Evolutionary conservation across 495 filamentous ascomycete species (phyloP).

Genomic region (Lophiotrema nucula): DNA sequence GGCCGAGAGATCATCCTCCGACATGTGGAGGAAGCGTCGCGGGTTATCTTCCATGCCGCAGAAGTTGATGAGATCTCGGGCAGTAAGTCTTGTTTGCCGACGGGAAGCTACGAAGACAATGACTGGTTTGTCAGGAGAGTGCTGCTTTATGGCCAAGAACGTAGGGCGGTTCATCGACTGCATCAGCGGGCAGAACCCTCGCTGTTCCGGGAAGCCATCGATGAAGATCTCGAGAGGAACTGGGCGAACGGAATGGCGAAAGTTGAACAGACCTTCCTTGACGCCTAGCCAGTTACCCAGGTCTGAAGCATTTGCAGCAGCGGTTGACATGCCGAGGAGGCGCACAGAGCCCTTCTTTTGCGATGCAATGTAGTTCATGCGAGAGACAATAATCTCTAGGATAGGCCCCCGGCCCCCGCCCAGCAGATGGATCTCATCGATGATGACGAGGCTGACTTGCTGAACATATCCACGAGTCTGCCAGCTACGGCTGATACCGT

Average conservation of each 20-base stretch:
- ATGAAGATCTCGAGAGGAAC: slow-evolving; percentile 96
- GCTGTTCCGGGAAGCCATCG: slow-evolving; percentile 92
- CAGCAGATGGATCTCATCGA: slow-evolving; percentile 96
- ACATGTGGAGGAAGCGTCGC: slow-evolving; percentile 86
- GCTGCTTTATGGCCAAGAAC: slow-evolving; percentile 91
- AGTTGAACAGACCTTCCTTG: slow-evolving; percentile 96
- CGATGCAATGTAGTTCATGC: slow-evolving; percentile 99
- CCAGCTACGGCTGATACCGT: slow-evolving; percentile 98
- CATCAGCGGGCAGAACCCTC: slow-evolving; percentile 97
- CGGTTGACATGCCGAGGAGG: slow-evolving; percentile 96
- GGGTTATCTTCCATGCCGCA: slow-evolving; percentile 99
- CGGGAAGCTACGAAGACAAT: slow-evolving; percentile 98
- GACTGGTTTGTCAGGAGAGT: slow-evolving; percentile 93
- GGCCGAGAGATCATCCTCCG: slow-evolving; percentile 86
- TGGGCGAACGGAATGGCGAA: slow-evolving; percentile 94
- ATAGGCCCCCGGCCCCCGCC: slow-evolving; percentile 95
- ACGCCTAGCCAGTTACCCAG: slow-evolving; percentile 96
- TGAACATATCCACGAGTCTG: slow-evolving; percentile 94
- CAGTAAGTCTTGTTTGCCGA: slow-evolving; percentile 89
- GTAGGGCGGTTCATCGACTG: slow-evolving; percentile 98
- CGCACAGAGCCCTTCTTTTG: slow-evolving; percentile 85
- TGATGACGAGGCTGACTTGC: slow-evolving; percentile 93
- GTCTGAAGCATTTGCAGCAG: slow-evolving; percentile 93
- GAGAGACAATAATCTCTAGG: slow-evolving; percentile 97
- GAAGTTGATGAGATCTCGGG: slow-evolving; percentile 92